These are phyloP conservation scores for Termitomyces sp. DNA, from an alignment of 768 basidiomycete species.

Conservation along the genomic window DNA sequence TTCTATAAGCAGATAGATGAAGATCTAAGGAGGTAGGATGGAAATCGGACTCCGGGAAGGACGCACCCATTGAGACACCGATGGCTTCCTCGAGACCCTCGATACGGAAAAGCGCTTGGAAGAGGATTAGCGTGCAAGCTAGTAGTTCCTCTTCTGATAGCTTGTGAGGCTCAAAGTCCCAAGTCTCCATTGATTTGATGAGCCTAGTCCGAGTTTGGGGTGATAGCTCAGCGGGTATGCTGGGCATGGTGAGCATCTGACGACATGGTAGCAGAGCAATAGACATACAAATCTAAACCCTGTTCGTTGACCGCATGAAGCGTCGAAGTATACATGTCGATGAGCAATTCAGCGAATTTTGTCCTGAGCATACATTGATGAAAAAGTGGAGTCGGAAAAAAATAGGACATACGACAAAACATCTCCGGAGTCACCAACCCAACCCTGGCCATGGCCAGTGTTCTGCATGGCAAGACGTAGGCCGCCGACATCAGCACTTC, in stretches of 20 bases:
- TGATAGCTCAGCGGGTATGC: conserved; percentile 42
- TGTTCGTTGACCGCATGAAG: conserved; percentile 63
- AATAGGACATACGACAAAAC: conserved; percentile 38
- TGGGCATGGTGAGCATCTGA: conserved; percentile 14
- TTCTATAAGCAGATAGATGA: conserved; percentile 33
- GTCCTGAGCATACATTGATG: conserved; percentile 25
- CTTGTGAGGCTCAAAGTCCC: conserved; percentile 89
- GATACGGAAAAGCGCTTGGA: conserved; percentile 78
- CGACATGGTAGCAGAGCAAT: neutral
- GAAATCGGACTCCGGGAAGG: conserved; percentile 10
- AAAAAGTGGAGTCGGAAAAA: neutral
- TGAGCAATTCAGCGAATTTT: conserved; percentile 76
- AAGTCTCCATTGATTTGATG: conserved; percentile 63
- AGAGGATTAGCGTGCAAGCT: conserved; percentile 77
- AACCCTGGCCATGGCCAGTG: conserved; percentile 60
- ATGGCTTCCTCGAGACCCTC: conserved; percentile 64
- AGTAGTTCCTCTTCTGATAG: conserved; percentile 80
- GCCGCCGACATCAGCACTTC: conserved; percentile 89
- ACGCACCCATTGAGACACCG: conserved; percentile 55
- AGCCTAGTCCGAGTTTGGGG: conserved; percentile 51
- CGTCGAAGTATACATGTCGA: conserved; percentile 82
- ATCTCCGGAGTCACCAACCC: conserved; percentile 48
- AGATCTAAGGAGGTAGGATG: conserved; percentile 11
- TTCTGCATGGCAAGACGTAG: conserved; percentile 72
- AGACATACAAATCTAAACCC: conserved; percentile 35